Conservation (phyloP, 1,284 basidiomycete species). For the Apiotrichum mycotoxinovorans region DNA sequence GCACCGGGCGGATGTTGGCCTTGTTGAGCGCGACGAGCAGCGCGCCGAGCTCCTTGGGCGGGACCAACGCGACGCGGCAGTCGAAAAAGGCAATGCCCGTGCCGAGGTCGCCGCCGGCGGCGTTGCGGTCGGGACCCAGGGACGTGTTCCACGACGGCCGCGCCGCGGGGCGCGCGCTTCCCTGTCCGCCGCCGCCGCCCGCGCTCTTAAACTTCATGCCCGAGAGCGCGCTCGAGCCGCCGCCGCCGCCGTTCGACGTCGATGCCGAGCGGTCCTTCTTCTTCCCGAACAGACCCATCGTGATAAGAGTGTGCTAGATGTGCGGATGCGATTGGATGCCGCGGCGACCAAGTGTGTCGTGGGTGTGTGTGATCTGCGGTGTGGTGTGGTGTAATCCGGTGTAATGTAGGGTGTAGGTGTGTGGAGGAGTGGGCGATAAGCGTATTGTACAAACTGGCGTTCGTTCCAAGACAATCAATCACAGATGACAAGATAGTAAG, state of each 20-base stretch:
- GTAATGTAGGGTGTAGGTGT: too few species aligned
- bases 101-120: neutral
- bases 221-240: constrained; percentile 9
- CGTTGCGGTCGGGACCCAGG: constrained; percentile 12
- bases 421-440: too few species aligned
- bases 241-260: constrained; percentile 3
- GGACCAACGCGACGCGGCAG: constrained; percentile 11
- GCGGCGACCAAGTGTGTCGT: too few species aligned
- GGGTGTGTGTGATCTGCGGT: too few species aligned
- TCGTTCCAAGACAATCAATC: too few species aligned
- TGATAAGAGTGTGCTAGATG: neutral
- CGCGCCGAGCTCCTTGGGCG: constrained; percentile 14
- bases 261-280: constrained; percentile 2
- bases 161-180: constrained; percentile 1
- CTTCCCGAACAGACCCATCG: constrained; percentile 3
- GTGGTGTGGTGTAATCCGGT: too few species aligned
- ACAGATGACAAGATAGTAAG: too few species aligned
- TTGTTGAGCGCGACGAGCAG: constrained; percentile 16
- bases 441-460: too few species aligned
- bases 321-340: too few species aligned
- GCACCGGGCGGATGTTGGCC: constrained; percentile 16
- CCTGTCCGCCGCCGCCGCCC: constrained; percentile 1
- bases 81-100: constrained; percentile 19
- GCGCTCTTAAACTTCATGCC: constrained; percentile 14
- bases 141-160: constrained; percentile 17